A percentile compares a stretch with the other conserved stretches of the same genome.
These are phyloP conservation scores for Bonia amplexicaulis DNA, from an alignment of 176 grass and related monocot genomes.

Conservation along the genomic window DNA sequence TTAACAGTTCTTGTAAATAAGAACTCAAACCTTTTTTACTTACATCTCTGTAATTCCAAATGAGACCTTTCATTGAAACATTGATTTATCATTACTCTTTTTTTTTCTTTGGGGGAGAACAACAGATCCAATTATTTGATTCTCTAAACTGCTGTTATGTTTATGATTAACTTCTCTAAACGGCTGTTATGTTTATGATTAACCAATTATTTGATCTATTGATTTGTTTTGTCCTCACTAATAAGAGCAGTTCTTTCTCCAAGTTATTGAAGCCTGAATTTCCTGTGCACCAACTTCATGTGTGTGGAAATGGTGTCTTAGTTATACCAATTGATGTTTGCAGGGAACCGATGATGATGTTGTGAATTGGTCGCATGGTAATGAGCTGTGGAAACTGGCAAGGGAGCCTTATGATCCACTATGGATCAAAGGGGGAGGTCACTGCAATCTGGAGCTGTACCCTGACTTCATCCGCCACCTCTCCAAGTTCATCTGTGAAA, in stretches of 20 bases:
- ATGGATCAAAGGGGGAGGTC: conserved; percentile 98
- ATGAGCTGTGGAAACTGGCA: conserved; percentile 82
- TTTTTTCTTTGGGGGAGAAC: too few species aligned
- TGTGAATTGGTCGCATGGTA: conserved; percentile 88
- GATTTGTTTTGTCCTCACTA: not conserved
- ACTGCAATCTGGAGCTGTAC: conserved; percentile 97
- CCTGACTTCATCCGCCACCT: conserved; percentile 91
- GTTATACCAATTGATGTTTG: not conserved
- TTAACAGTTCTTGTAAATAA: too few species aligned
- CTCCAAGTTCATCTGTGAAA: conserved; percentile 75
- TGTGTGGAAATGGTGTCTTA: not conserved
- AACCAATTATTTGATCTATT: not conserved
- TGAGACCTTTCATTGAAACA: too few species aligned
- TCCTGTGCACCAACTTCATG: not conserved
- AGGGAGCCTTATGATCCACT: conserved; percentile 92
- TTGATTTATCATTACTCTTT: too few species aligned
- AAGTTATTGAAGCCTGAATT: not conserved
- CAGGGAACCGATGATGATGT: conserved; percentile 96
- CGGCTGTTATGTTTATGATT: not conserved
- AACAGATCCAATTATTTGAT: too few species aligned
- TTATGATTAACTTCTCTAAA: not conserved
- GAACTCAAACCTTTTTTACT: too few species aligned
- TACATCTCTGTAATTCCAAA: too few species aligned
- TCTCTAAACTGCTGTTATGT: too few species aligned
- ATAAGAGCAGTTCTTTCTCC: not conserved